Conservation (phyloP, 768 basidiomycete genomes). For the Hericium coralloides region DNA sequence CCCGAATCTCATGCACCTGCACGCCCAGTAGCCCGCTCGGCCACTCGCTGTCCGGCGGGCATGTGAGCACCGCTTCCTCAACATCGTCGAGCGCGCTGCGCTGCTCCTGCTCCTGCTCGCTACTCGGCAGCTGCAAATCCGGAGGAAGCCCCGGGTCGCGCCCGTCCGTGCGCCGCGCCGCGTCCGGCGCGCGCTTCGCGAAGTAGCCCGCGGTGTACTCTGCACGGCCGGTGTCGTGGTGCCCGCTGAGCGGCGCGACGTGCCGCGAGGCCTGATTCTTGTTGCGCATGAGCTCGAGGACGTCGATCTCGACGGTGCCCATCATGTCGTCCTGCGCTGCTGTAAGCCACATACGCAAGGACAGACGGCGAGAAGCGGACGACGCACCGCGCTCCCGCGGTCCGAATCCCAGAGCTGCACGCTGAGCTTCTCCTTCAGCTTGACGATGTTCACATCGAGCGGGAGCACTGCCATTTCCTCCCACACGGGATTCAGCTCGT, state of each 20-base stretch:
- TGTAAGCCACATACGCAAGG: background rate
- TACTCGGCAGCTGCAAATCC: constrained; percentile 29
- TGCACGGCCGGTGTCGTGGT: constrained; percentile 27
- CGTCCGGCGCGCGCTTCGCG: constrained; percentile 30
- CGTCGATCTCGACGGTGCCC: constrained; percentile 36
- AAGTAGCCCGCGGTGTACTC: constrained; percentile 46
- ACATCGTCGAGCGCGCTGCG: constrained; percentile 14
- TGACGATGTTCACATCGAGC: constrained; percentile 54
- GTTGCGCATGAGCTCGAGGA: constrained; percentile 21
- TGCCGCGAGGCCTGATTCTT: constrained; percentile 19
- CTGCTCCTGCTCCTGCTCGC: constrained; percentile 33
- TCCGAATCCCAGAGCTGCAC: constrained; percentile 73
- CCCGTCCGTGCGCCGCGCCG: constrained; percentile 18
- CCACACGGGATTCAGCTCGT: constrained; percentile 54
- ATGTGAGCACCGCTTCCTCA: constrained; percentile 30
- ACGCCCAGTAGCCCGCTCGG: constrained; percentile 60
- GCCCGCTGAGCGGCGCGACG: constrained; percentile 13
- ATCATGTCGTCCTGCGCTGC: constrained; percentile 35
- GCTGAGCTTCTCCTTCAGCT: constrained; percentile 54
- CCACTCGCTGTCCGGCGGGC: constrained; percentile 51
- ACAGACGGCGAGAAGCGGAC: background rate
- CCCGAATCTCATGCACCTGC: constrained; percentile 56
- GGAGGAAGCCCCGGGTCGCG: constrained; percentile 26
- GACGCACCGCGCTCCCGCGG: constrained; percentile 23
- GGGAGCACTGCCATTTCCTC: constrained; percentile 61